Percentiles rank a stretch among this genome's conserved stretches.
Conservation (phyloP, 176 grass and related monocot species). For the Lolium multiflorum region DNA sequence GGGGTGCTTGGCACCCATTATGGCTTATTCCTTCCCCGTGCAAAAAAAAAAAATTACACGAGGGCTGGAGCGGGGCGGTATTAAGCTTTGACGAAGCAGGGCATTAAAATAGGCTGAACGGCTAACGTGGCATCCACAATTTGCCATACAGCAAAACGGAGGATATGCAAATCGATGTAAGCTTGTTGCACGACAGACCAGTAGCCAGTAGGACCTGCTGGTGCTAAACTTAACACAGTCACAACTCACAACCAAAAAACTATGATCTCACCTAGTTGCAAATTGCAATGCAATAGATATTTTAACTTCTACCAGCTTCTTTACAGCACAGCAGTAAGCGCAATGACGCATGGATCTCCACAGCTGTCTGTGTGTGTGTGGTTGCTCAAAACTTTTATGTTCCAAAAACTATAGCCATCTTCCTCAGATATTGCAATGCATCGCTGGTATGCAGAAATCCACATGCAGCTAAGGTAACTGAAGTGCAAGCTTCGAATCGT, state of each 20-base stretch:
- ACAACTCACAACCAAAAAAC: slow-evolving; percentile 44
- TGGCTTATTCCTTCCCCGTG: too few species aligned
- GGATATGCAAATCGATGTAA: not conserved
- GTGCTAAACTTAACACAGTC: slow-evolving; percentile 41
- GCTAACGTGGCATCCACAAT: slow-evolving; percentile 35
- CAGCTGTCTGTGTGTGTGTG: not conserved
- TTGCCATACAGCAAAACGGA: not conserved
- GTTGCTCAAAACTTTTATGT: slow-evolving; percentile 4
- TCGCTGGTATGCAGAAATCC: not conserved
- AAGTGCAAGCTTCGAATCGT: not conserved
- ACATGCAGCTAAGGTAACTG: not conserved
- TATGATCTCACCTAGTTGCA: slow-evolving; percentile 9
- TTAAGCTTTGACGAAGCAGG: too few species aligned
- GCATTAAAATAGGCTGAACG: not conserved
- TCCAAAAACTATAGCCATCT: not conserved
- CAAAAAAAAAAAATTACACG: too few species aligned
- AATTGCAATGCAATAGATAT: not conserved
- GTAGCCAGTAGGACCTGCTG: not conserved
- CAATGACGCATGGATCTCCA: not conserved
- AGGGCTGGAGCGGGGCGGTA: too few species aligned
- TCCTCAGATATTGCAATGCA: not conserved
- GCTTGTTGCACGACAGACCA: not conserved
- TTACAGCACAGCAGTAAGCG: slow-evolving; percentile 10
- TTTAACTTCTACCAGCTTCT: not conserved
- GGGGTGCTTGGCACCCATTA: too few species aligned